These are phyloP conservation scores for Aspergillus melleus DNA, from an alignment of 2,329 filamentous ascomycete species.

Conservation along the genomic window DNA sequence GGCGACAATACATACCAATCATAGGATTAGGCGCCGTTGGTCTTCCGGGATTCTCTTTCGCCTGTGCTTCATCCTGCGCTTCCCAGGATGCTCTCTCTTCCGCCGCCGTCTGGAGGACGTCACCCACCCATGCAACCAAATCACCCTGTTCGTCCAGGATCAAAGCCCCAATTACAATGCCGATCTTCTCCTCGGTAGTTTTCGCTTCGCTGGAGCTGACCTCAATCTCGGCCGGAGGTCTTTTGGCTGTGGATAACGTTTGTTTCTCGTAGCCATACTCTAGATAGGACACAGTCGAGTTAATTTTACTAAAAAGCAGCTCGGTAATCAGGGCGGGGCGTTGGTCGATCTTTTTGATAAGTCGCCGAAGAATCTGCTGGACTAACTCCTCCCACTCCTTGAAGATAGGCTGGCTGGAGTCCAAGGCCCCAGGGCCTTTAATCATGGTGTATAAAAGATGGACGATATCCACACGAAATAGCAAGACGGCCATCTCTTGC, in stretches of 20 bases:
- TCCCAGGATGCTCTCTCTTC: conserved; percentile 78
- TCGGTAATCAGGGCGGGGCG: conserved; percentile 84
- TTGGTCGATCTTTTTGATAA: conserved; percentile 81
- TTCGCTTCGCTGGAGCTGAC: conserved; percentile 70
- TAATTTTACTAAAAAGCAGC: conserved; percentile 91
- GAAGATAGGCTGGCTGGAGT: conserved; percentile 65
- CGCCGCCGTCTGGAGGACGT: conserved; percentile 65
- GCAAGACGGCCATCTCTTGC: conserved; percentile 81
- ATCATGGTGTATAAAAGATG: conserved; percentile 87
- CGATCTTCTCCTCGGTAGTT: conserved; percentile 67
- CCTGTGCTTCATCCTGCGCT: conserved; percentile 64
- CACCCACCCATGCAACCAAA: conserved; percentile 79
- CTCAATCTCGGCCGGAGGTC: conserved; percentile 77
- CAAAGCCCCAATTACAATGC: conserved; percentile 75
- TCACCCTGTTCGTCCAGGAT: conserved; percentile 77
- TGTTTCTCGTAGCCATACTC: conserved; percentile 90
- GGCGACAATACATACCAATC: conserved; percentile 48
- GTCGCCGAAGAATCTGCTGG: conserved; percentile 77
- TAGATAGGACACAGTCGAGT: conserved; percentile 77
- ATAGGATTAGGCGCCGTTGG: conserved; percentile 27
- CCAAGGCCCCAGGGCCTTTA: conserved; percentile 78
- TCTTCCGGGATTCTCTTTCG: conserved; percentile 39
- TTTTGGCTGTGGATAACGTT: conserved; percentile 62
- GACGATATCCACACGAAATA: conserved; percentile 90
- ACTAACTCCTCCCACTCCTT: conserved; percentile 91